Base-by-base conservation (phyloP, 2,329 filamentous ascomycete genomes). In the Colletotrichum acutatum region DNA sequence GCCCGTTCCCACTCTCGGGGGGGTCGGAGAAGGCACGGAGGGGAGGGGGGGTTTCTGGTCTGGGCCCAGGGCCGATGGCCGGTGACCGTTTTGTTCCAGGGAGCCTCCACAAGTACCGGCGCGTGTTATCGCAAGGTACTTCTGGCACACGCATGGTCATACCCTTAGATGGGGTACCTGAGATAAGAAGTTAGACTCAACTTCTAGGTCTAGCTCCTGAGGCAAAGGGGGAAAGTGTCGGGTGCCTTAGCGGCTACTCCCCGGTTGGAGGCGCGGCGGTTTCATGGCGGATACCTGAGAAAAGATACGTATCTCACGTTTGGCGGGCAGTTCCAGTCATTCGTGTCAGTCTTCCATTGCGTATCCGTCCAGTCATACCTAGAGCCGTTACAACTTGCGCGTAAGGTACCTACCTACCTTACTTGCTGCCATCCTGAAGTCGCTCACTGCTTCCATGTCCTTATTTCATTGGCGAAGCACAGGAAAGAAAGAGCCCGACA, bases 261-360 rank as follows among this genome's bases (percentile, higher is more conserved):
- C 64, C 64, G 64, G 68, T 62, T 71, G 57, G 68, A 30, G 64
- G 63, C 37, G 56, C 62, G 46, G 37, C 32, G 49, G 49, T 58
- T 63, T 11, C 32, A 34, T 34, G 37, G 28, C n/a, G 42, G 42
- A 37, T 37, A 24, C 42, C 42, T 19, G 7, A 49, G 57, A 37
- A 19, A 37, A 19, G 65, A 58, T 68, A 71, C 64, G 61, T 63
- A 63, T 30, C 7, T 59, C 12, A 6, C 28, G 5, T 22, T 24
- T 16, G 16, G 16, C n/a, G n/a, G n/a, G n/a, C n/a, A n/a, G n/a
- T n/a, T 8, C 34, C 34, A 49, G 19, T 49, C 42, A 49, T 8
- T 49, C 42, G 42, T 49, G 42, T 49, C 42, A n/a, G 42, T 49
- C 42, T 19, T 12, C 32, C 8, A 34, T 34, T 49, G 42, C 42